Evolutionary conservation across 106 monocot genomes (phyloP).

Genomic region (Chionographis japonica): DNA sequence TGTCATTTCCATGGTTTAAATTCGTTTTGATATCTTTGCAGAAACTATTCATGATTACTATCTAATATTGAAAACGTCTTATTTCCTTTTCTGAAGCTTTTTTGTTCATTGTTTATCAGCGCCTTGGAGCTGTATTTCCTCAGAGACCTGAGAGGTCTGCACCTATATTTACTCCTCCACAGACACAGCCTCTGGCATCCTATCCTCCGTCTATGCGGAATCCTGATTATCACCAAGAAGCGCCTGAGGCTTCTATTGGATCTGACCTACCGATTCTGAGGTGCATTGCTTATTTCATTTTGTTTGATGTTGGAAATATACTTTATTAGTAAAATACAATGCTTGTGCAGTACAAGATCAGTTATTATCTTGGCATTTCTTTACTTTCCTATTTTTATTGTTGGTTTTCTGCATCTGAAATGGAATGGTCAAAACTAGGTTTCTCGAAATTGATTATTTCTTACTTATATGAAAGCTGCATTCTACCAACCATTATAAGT

Average conservation of each 20-base stretch:
- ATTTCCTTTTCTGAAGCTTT: no score
- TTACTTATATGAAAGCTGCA: no score
- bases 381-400: background rate
- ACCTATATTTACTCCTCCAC: conserved; percentile 75
- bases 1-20: no score
- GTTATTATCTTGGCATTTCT: background rate
- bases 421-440: no score
- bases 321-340: no score
- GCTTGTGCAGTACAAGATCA: no score
- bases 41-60: no score
- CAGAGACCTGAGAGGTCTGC: conserved; percentile 65
- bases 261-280: conserved; percentile 64
- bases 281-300: conserved; percentile 22
- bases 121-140: conserved; percentile 76
- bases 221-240: conserved; percentile 46
- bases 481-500: no score
- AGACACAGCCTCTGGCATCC: conserved; percentile 56
- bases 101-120: conserved; percentile 22
- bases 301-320: background rate
- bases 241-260: conserved; percentile 34
- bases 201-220: conserved; percentile 48
- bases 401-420: no score
- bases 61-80: no score
- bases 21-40: no score
- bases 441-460: no score